Evolutionary conservation across 208 protist species (phyloP), one percentile per base, ranked within the genome.

Genomic region (Trypanosoma theileri): DNA sequence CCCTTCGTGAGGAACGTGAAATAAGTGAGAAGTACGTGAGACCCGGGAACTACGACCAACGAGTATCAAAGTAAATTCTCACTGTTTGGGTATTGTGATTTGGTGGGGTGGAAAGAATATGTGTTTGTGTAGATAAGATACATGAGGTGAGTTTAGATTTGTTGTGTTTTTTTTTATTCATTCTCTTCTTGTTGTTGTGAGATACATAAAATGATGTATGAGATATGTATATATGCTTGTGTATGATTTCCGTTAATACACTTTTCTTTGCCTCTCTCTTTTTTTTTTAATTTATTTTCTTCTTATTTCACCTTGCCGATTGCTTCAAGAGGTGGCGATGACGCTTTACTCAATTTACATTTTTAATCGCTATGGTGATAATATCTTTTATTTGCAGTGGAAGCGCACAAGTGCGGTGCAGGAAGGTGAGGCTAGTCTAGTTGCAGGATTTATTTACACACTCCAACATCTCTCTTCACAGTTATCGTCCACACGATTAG

Each of bases 381-480:
- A 82, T 46, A 94, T 96, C 31, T 96, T 87, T 59, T 84, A 85
- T 35, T 86, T 79, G 66, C 81, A 96, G 61, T 96, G 91, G 88
- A 86, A 89, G 42, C 80, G 88, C 1, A 88, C 86, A 7, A 81
- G 84, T 22, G 66, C 87, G 0, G 71, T 85, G 22, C 77, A 83
- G 64, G 86, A 96, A 60, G 91, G 88, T 41, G 87, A 96, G 69
- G 79, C 82, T 13, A 77, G 91, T 13, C 76, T 96, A 16, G 86
- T 96, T 12, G 91, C 85, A 13, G 91, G 91, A 4, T 93, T 96
- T 61, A 77, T 92, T 9, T 96, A 96, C 73, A 96, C 91, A 3
- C 65, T 96, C 53, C 91, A 96, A 59, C 91, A 92, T 69, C 83
- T 93, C 21, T 88, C 84, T 8, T 91, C 88, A 11, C 91, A 96